Evolutionary conservation across 2,329 filamentous ascomycete species (phyloP), one percentile per base, ranked within the genome.

Genomic region (Diaporthe helianthi): DNA sequence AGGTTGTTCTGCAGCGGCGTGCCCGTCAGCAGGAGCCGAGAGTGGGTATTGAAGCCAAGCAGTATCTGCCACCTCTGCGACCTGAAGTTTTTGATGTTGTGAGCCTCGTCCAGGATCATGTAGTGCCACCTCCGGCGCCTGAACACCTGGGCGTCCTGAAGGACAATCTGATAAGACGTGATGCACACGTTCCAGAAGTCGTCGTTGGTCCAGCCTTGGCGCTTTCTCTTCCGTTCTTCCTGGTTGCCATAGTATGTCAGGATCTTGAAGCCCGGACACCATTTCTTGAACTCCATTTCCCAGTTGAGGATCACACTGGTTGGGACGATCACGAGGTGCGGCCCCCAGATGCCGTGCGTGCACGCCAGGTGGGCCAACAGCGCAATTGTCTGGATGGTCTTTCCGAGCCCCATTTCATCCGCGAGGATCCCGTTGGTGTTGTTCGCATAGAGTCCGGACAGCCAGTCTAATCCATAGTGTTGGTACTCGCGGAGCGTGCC

Each of bases 251-350:
- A 99, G 81, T 99, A 99, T 0, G 94, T 96, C 70, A 99, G 85
- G 68, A 99, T 97, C 78, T 98, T 98, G 85, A 99, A 99, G 0
- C 96, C 95, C 3, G 97, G 96, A 69, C 94, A 93, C 89, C 95
- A 99, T 79, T 99, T 99, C 78, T 98, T 98, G 86, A 99, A 99
- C 80, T 99, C 96, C 92, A 98, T 98, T 79, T 99, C 97, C 96
- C 96, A 99, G 78, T 99, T 99, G 73, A 99, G 88, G 86, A 99
- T 98, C 60, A 99, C 97, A 80, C 94, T 98, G 2, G 96, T 99
- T 1, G 96, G 96, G 2, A 99, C 96, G 71, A 99, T 92, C 60
- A 99, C 93, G 29, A 99, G 83, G 83, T 99, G 96, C 0, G 96
- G 94, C 0, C 97, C 96, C 97, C 96, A 99, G 6, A 97, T 90